Base-by-base conservation (phyloP, 352 stramenopile genomes). In the Globisporangium uncinulatum region DNA sequence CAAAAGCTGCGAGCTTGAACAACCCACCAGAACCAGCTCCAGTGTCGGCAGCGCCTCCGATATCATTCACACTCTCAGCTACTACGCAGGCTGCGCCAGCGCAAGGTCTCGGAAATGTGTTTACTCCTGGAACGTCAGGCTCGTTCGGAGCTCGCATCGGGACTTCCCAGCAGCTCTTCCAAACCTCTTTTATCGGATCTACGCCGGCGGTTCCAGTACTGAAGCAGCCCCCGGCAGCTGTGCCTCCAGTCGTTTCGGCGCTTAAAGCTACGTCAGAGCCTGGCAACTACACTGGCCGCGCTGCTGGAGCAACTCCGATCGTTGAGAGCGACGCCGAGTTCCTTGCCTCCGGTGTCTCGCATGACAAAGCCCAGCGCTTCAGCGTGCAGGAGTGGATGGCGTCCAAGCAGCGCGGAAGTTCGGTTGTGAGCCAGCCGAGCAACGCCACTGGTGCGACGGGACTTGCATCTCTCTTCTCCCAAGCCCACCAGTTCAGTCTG, bases 381-480 rank as follows among this genome's bases (percentile, higher is more conserved):
- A 89, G 78, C 59, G 81, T 91, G 7, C 73, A 91, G 47, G 76
- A 91, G 51, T 88, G 79, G 78, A 87, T 91, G 54, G 76, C 78
- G 2, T 89, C 52, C 47, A 89, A 89, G 47, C 69, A 68, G 7
- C 75, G 73, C 3, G 31, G 70, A 1, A 29, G 49, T 4, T 77
- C 67, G n/a, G 54, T 46, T 2, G 63, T 67, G 4, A 69, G 43
- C 17, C 60, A 78, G 63, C 43, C 62, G 19, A 71, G 49, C 57
- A 60, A 54, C 45, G 10, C 20, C 43, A 15, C 57, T 48, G 24
- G n/a, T 62, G 32, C 41, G 44, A 66, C 49, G 37, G 34, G 43
- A 7, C 8, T 48, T 24, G 19, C 8, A 11, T 48, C 19, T 9
- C 43, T 48, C 34, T 46, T 41, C 34, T 24, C 50, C 36, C 32